Conservation (phyloP, 768 basidiomycete species). For the Ramaria sp. region DNA sequence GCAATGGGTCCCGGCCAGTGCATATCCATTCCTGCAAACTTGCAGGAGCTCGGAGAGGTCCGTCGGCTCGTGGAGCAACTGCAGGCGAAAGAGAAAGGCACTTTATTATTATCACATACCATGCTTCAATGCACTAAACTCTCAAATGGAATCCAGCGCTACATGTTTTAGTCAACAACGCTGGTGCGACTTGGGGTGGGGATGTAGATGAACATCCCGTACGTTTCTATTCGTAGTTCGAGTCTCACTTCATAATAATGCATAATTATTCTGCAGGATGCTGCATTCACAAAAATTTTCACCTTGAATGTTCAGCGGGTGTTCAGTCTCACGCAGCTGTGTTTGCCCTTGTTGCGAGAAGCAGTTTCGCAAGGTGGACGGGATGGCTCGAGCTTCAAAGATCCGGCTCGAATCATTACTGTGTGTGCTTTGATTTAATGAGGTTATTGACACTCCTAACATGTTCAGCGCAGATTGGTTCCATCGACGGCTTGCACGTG, state of each 20-base stretch:
- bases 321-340: conserved; percentile 52
- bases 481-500: conserved; percentile 44
- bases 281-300: conserved; percentile 49
- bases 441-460: neutral
- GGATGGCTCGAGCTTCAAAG: conserved; percentile 25
- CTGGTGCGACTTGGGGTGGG: conserved; percentile 47
- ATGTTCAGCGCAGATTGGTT: conserved; percentile 37
- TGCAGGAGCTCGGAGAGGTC: conserved; percentile 43
- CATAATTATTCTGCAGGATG: conserved; percentile 29
- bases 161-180: conserved; percentile 55
- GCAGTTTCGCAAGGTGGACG: conserved; percentile 30
- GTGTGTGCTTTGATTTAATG: conserved; percentile 21
- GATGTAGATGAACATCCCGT: conserved; percentile 37
- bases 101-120: neutral
- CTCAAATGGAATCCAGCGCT: conserved; percentile 18
- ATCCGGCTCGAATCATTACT: conserved; percentile 51
- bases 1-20: conserved; percentile 43
- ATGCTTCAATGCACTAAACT: neutral
- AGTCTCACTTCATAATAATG: neutral
- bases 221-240: conserved; percentile 11
- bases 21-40: conserved; percentile 40
- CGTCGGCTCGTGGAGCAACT: conserved; percentile 41
- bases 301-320: conserved; percentile 53
- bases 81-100: conserved; percentile 32
- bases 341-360: conserved; percentile 43